These are phyloP conservation scores for Termitomyces sp. DNA, from an alignment of 768 basidiomycete species.

Conservation along the genomic window DNA sequence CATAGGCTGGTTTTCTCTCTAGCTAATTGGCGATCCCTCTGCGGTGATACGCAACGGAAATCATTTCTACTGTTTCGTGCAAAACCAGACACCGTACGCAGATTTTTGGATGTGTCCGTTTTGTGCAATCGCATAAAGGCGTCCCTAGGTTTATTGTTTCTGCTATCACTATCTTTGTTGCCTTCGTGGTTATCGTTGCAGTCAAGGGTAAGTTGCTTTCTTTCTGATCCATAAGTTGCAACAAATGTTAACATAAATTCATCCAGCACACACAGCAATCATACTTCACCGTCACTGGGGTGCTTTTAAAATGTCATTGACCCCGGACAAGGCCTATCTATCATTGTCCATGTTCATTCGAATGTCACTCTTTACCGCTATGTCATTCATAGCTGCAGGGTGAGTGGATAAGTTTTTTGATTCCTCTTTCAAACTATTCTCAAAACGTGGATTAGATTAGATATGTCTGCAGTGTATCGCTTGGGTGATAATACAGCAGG, in stretches of 20 bases:
- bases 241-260: not conserved
- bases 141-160: not conserved
- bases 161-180: not conserved
- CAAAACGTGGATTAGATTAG: not conserved
- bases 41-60: constrained; percentile 6
- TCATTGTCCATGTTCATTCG: not conserved
- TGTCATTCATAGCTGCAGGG: not conserved
- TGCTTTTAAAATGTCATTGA: not conserved
- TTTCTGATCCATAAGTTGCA: not conserved
- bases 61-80: constrained; percentile 17
- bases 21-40: constrained; percentile 3
- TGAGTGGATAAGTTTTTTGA: not conserved
- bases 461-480: not conserved
- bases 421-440: not conserved
- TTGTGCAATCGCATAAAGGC: not conserved
- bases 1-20: not conserved
- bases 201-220: not conserved
- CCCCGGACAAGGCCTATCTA: not conserved
- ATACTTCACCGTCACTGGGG: not conserved
- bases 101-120: not conserved
- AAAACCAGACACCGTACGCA: constrained; percentile 12
- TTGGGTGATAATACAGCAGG: not conserved
- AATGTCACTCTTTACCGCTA: not conserved
- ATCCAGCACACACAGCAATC: not conserved
- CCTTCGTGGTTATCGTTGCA: not conserved